Evolutionary conservation across 352 stramenopile species (phyloP).

Genomic region (Plasmopara muralis): DNA sequence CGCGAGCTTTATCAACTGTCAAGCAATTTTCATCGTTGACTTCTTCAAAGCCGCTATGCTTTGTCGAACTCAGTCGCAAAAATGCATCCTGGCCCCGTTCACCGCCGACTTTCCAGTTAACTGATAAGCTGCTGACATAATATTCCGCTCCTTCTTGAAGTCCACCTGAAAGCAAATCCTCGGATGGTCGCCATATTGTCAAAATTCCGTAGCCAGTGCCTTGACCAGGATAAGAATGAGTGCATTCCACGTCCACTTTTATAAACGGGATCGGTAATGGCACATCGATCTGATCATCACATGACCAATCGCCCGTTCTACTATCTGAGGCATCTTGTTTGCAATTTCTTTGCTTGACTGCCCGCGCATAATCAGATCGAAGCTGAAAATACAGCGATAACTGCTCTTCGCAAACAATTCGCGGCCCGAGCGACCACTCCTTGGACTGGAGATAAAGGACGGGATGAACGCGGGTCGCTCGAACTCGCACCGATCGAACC

Average conservation of each 20-base stretch:
- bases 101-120: slow-evolving; percentile 61
- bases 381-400: slow-evolving; percentile 42
- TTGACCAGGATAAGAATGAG: slow-evolving; percentile 25
- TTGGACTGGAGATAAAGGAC: slow-evolving; percentile 64
- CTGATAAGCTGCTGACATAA: slow-evolving; percentile 48
- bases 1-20: slow-evolving; percentile 1
- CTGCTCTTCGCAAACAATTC: slow-evolving; percentile 63
- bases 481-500: slow-evolving; percentile 48
- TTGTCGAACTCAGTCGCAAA: slow-evolving; percentile 56
- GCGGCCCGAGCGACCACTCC: slow-evolving; percentile 48
- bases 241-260: slow-evolving; percentile 60
- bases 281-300: slow-evolving; percentile 20
- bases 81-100: slow-evolving; percentile 31
- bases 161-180: slow-evolving; percentile 37
- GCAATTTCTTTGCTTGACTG: slow-evolving; percentile 11
- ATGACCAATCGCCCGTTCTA: slow-evolving; percentile 6
- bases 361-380: slow-evolving; percentile 27
- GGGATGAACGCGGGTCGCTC: slow-evolving; percentile 45
- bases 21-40: slow-evolving; percentile 6
- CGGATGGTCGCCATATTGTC: slow-evolving; percentile 56
- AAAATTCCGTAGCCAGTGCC: slow-evolving; percentile 34
- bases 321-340: slow-evolving; percentile 10
- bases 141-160: slow-evolving; percentile 51
- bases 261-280: slow-evolving; percentile 52
- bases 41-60: slow-evolving; percentile 43